Percentiles rank a stretch among this genome's conserved stretches.
These are phyloP conservation scores for Ustilago trichophora DNA, from an alignment of 1,284 basidiomycete genomes.

Conservation along the genomic window DNA sequence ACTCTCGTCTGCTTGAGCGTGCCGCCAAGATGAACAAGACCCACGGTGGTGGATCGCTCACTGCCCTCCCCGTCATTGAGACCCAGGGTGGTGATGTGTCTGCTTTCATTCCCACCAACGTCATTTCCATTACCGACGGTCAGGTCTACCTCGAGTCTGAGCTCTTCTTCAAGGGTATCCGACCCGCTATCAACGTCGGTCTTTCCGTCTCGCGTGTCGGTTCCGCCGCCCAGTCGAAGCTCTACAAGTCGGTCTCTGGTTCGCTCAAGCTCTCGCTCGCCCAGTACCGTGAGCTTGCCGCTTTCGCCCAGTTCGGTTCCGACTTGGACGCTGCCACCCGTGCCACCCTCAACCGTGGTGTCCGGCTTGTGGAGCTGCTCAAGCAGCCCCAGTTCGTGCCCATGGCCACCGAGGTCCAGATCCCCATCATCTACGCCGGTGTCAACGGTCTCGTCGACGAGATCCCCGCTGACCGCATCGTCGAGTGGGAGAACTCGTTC, in stretches of 20 bases:
- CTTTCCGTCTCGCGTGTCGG: constrained; percentile 99
- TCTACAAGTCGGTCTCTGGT: constrained; percentile 95
- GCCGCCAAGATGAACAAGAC: constrained; percentile 99
- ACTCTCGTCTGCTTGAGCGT: constrained; percentile 99
- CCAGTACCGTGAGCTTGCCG: constrained; percentile 99
- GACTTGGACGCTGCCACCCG: constrained; percentile 97
- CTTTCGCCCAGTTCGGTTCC: constrained; percentile 99
- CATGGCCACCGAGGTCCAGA: constrained; percentile 87
- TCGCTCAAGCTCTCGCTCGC: constrained; percentile 99
- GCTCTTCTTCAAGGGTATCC: constrained; percentile 99
- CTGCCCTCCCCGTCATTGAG: constrained; percentile 98
- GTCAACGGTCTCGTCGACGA: constrained; percentile 80
- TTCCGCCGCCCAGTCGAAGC: constrained; percentile 93
- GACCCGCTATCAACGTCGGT: constrained; percentile 99
- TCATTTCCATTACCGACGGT: constrained; percentile 66
- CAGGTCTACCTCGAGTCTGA: constrained; percentile 66
- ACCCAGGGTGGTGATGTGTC: constrained; percentile 99
- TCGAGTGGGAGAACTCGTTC: constrained; percentile 91
- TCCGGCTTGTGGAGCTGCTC: constrained; percentile 96
- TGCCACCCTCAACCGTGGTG: constrained; percentile 86
- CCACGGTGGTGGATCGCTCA: constrained; percentile 96
- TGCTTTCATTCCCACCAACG: constrained; percentile 72
- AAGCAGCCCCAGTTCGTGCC: constrained; percentile 93
- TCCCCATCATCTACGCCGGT: constrained; percentile 98
- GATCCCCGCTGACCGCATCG: constrained; percentile 92